These are phyloP conservation scores for Hygrophoropsis aurantiaca DNA, from an alignment of 768 basidiomycete genomes.

Conservation along the genomic window DNA sequence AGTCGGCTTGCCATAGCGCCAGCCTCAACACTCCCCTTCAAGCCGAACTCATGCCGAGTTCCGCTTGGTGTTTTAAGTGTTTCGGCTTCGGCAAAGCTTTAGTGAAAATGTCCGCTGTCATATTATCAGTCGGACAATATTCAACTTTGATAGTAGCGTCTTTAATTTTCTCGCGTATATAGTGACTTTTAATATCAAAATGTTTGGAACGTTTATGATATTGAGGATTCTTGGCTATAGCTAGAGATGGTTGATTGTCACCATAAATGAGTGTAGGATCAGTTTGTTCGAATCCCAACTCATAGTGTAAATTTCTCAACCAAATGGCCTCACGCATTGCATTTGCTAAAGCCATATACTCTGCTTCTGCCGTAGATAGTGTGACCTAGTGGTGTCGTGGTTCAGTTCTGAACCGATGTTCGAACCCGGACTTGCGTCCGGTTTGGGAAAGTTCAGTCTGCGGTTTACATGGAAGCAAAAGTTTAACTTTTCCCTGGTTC, in stretches of 20 bases:
- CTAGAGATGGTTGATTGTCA: conserved; percentile 25
- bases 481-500: too few relatives aligned
- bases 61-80: conserved; percentile 5
- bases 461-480: neutral
- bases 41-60: conserved; percentile 9
- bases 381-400: conserved; percentile 10
- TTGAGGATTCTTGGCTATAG: conserved; percentile 15
- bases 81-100: conserved; percentile 4
- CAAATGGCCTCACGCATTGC: conserved; percentile 9
- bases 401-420: neutral
- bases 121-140: too few relatives aligned
- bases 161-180: too few relatives aligned
- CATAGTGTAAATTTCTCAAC: conserved; percentile 30
- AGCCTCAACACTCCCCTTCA: conserved; percentile 24
- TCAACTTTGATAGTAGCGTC: too few relatives aligned
- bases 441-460: neutral
- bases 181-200: conserved; percentile 15
- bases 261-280: conserved; percentile 14
- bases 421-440: neutral
- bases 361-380: neutral
- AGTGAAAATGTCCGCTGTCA: too few relatives aligned
- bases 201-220: conserved; percentile 22
- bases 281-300: conserved; percentile 20
- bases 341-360: conserved; percentile 6
- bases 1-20: too few relatives aligned